Percentiles rank a stretch among this genome's conserved stretches.
phyloP scores from a whole-genome alignment of 257 asterid species.

The Scutellaria galericulata region DNA sequence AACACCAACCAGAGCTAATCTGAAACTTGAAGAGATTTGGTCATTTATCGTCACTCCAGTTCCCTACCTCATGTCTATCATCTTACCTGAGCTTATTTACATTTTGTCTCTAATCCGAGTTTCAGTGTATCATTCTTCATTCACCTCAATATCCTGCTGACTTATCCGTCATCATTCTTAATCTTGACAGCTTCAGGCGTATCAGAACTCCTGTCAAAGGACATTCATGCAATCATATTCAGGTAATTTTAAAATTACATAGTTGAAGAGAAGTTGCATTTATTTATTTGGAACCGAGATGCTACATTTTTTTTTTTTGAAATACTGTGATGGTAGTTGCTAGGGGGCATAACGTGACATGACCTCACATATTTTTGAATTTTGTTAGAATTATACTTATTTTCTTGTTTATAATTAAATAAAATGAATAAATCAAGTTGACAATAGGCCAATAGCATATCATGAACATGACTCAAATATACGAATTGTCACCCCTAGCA shows the following conservation, averaged over 20 bases:
- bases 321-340: neutral
- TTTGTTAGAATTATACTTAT: too few relatives aligned
- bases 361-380: too few relatives aligned
- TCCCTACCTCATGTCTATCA: constrained; percentile 4
- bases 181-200: constrained; percentile 69
- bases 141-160: constrained; percentile 32
- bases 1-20: neutral
- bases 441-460: too few relatives aligned
- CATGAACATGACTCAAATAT: too few relatives aligned
- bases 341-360: too few relatives aligned
- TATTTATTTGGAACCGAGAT: constrained; percentile 13
- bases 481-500: neutral
- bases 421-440: too few relatives aligned
- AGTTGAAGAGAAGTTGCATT: constrained; percentile 20
- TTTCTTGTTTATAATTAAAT: too few relatives aligned
- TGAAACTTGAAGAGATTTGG: constrained; percentile 9
- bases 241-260: constrained; percentile 58
- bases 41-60: constrained; percentile 13
- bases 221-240: constrained; percentile 82
- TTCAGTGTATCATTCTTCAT: constrained; percentile 17
- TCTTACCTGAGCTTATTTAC: constrained; percentile 16
- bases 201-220: constrained; percentile 91
- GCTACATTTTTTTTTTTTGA: neutral
- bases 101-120: constrained; percentile 16
- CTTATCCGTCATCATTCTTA: constrained; percentile 29